Evolutionary conservation across 2,329 filamentous ascomycete species (phyloP), one percentile per base, ranked within the genome.

Genomic region (Byssoonygena ceratinophila): DNA sequence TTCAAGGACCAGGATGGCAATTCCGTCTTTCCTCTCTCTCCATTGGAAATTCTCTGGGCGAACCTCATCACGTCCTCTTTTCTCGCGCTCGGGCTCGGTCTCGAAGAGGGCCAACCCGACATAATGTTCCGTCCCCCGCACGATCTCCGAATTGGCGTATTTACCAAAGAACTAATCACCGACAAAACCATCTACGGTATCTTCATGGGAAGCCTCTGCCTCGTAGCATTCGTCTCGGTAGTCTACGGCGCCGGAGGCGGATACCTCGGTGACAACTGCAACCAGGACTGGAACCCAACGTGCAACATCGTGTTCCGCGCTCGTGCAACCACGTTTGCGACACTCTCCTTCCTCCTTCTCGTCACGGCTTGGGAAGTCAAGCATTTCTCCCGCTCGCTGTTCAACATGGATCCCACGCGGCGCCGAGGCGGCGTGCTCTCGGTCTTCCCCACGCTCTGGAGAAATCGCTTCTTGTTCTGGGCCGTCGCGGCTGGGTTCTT

Each of bases 1-100:
- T 94, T 94, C 72, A 84, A 87, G 60, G 89, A 94, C 64, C 53
- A 66, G 1, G 71, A 76, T 4, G 77, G 78, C 1, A 76, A 84
- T 54, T 92, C 87, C 0, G 87, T 94, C 8, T 94, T 94, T 65
- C 88, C 88, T 2, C 78, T 94, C 29, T 84, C 85, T 1, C 87
- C 88, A 1, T 77, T 94, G 12, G 83, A 94, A 60, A 91, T 94
- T 55, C 76, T 94, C 53, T 94, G 87, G 88, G 87, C 94, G 64
- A 94, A 94, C 67, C 86, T 94, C 78, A 78, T 92, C 44, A 94
- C 89, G 0, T 91, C 85, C 22, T 87, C 84, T 20, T 83, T 92
- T 67, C 85, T 88, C 0, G 89, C 88, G 45, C 87, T 94, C 67
- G 89, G 88, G 20, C 80, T 94, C 0, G 87, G 88, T 7, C 82